phyloP scores from a whole-genome alignment of 140 eudicot species.

The Bidens hawaiensis region DNA sequence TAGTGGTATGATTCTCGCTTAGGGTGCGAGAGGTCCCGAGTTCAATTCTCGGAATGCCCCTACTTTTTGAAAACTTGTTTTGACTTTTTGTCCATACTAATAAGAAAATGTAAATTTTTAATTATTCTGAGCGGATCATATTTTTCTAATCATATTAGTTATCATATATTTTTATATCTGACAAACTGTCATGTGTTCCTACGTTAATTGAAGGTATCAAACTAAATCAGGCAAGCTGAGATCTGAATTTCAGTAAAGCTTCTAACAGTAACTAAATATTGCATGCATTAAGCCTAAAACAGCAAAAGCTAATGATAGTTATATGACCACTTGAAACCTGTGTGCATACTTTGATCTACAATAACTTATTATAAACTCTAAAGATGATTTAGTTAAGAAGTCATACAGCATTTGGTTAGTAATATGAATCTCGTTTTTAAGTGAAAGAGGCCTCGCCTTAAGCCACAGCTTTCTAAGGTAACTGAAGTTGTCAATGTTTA shows the following conservation, averaged over 20 bases:
- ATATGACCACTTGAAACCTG: not conserved
- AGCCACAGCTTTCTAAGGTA: not conserved
- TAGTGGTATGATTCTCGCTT: constrained; percentile 99
- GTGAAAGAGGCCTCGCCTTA: not conserved
- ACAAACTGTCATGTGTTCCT: not conserved
- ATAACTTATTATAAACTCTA: not conserved
- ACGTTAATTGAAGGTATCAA: not conserved
- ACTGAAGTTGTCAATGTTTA: not conserved
- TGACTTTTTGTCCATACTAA: not conserved
- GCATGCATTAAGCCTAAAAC: not conserved
- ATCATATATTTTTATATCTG: not conserved
- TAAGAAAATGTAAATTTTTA: not conserved
- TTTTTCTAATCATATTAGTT: not conserved
- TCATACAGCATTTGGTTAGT: not conserved
- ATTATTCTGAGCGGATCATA: not conserved
- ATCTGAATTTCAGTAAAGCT: not conserved
- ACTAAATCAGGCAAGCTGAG: not conserved
- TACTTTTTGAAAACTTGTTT: not conserved
- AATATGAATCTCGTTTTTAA: not conserved
- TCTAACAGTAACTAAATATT: not conserved
- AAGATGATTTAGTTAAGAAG: not conserved
- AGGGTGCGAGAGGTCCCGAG: constrained; percentile 99
- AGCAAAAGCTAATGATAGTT: not conserved
- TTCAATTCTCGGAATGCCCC: constrained; percentile 93
- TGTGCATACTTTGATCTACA: not conserved